phyloP scores from a whole-genome alignment of 306 rosid genomes.

The Rosa persica region DNA sequence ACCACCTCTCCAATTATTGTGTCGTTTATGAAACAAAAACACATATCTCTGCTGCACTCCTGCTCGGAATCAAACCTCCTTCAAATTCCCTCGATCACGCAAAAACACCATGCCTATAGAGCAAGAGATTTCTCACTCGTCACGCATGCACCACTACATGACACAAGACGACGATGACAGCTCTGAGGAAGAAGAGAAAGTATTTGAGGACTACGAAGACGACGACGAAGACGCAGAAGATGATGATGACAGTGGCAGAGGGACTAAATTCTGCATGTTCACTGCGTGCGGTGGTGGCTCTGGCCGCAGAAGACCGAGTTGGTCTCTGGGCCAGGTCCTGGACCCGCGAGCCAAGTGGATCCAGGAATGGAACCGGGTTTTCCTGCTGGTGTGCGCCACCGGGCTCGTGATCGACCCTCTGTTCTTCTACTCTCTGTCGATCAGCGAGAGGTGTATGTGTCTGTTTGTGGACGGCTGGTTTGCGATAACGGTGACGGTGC shows the following conservation, averaged over 20 bases:
- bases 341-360: constrained; percentile 69
- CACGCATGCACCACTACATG: constrained; percentile 33
- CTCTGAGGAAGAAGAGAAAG: constrained; percentile 8
- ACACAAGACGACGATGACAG: constrained; percentile 19
- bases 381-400: constrained; percentile 58
- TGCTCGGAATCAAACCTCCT: not conserved
- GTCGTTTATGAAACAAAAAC: constrained; percentile 2
- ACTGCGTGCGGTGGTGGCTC: not conserved
- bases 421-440: constrained; percentile 74
- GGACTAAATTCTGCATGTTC: constrained; percentile 1
- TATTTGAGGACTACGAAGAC: not conserved
- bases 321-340: constrained; percentile 34
- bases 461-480: constrained; percentile 89
- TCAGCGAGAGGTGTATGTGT: constrained; percentile 80
- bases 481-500: constrained; percentile 79
- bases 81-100: not conserved
- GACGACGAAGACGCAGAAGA: not conserved
- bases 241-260: not conserved
- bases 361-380: constrained; percentile 81
- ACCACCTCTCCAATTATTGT: constrained; percentile 38
- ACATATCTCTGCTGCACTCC: not conserved
- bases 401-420: constrained; percentile 90
- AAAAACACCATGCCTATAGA: constrained; percentile 44
- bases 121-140: constrained; percentile 36
- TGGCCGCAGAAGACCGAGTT: constrained; percentile 1